Conservation (phyloP, 2,329 filamentous ascomycete genomes). For the Xylariaceae sp. region DNA sequence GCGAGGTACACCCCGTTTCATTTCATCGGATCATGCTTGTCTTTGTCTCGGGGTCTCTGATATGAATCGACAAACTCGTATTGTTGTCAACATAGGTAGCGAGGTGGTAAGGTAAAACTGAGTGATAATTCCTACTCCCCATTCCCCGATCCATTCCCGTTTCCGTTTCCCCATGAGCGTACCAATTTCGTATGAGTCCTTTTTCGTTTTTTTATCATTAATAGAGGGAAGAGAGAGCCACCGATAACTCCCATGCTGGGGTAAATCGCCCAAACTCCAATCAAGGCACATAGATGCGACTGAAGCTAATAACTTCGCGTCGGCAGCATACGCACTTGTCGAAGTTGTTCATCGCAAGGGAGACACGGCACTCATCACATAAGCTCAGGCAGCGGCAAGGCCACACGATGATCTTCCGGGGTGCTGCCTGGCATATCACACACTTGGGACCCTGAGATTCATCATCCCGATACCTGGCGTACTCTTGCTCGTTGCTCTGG, state of each 20-base stretch:
- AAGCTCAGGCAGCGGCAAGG: conserved; percentile 91
- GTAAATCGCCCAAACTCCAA: too few relatives aligned
- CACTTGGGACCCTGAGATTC: conserved; percentile 69
- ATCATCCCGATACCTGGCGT: conserved; percentile 4
- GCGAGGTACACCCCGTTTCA: too few relatives aligned
- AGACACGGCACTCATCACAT: conserved; percentile 91
- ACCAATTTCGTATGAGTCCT: not conserved
- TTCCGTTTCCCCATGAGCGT: too few relatives aligned
- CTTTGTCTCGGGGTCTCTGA: too few relatives aligned
- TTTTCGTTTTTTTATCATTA: not conserved
- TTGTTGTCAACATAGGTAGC: too few relatives aligned
- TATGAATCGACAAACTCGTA: too few relatives aligned
- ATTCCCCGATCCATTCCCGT: too few relatives aligned
- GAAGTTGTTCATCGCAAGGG: conserved; percentile 94
- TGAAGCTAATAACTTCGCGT: conserved; percentile 82
- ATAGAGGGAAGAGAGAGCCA: not conserved
- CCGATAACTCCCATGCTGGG: too few relatives aligned
- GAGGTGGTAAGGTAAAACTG: too few relatives aligned
- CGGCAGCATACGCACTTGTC: conserved; percentile 94
- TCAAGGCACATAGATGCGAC: conserved; percentile 77
- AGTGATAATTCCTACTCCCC: too few relatives aligned
- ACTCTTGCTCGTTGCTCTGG: conserved; percentile 15
- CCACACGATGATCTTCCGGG: conserved; percentile 89
- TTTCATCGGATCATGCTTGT: too few relatives aligned
- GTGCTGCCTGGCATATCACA: conserved; percentile 84